Evolutionary conservation across 2,329 filamentous ascomycete species (phyloP).

Genomic region (Exophiala calicioides): DNA sequence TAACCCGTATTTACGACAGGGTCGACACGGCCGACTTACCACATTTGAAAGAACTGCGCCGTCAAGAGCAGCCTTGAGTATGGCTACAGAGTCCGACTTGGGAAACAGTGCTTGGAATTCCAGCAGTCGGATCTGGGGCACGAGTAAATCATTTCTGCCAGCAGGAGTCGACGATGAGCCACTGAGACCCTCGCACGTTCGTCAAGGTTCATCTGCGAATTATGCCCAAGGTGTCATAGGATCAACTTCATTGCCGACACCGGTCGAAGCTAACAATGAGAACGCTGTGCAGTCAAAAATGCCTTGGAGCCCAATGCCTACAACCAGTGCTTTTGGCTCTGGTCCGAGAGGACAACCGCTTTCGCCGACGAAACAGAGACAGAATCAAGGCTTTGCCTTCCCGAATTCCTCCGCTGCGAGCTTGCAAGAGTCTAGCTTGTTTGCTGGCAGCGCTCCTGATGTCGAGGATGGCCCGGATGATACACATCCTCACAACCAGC

Average conservation of each 20-base stretch:
- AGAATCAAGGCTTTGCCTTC: slow-evolving; percentile 16
- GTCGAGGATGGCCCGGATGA: slow-evolving; percentile 15
- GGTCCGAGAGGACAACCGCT: slow-evolving; percentile 19
- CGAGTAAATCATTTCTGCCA: slow-evolving; percentile 47
- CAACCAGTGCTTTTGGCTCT: slow-evolving; percentile 8
- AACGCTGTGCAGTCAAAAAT: slow-evolving; percentile 16
- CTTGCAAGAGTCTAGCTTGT: slow-evolving; percentile 16
- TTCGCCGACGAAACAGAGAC: slow-evolving; percentile 21
- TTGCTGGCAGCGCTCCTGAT: slow-evolving; percentile 25
- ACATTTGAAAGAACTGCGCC: slow-evolving; percentile 17
- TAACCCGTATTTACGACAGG: slow-evolving; percentile 14
- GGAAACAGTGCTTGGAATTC: slow-evolving; percentile 45
- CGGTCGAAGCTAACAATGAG: slow-evolving; percentile 16
- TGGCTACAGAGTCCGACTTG: slow-evolving; percentile 48
- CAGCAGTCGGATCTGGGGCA: slow-evolving; percentile 55
- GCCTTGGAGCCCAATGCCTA: slow-evolving; percentile 14
- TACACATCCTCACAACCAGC: slow-evolving; percentile 22
- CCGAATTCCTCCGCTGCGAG: not conserved
- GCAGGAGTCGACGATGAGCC: slow-evolving; percentile 49
- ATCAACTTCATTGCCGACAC: slow-evolving; percentile 12
- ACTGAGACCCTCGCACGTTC: slow-evolving; percentile 42
- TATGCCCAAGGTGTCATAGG: slow-evolving; percentile 7
- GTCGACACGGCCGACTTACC: slow-evolving; percentile 12
- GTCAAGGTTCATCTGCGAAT: slow-evolving; percentile 18
- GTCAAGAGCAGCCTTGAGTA: slow-evolving; percentile 26